A percentile compares a stretch with the other conserved stretches of the same genome.
phyloP scores from a whole-genome alignment of 169 alveolate genomes.

The Theileria luwenshuni region DNA sequence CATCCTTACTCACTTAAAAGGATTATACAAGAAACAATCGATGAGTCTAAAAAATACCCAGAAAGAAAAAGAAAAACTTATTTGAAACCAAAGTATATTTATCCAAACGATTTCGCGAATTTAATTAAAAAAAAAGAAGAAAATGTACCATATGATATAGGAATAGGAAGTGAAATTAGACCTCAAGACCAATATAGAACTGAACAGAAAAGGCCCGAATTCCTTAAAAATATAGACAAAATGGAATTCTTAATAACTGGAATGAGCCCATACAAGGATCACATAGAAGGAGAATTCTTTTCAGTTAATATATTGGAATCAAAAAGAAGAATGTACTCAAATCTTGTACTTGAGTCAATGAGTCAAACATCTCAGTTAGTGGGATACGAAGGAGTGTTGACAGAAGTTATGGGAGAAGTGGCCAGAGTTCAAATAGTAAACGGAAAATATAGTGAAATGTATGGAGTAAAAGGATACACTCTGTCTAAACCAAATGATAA shows the following conservation, averaged over 20 bases:
- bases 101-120: slow-evolving; percentile 38
- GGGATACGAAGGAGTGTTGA: slow-evolving; percentile 45
- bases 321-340: slow-evolving; percentile 52
- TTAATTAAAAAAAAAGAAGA: slow-evolving; percentile 26
- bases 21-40: slow-evolving; percentile 35
- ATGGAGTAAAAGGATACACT: slow-evolving; percentile 57
- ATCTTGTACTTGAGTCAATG: slow-evolving; percentile 41
- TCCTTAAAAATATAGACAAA: slow-evolving; percentile 43
- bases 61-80: slow-evolving; percentile 41
- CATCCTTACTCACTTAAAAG: slow-evolving; percentile 13
- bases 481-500: slow-evolving; percentile 34
- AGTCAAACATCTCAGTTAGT: slow-evolving; percentile 18
- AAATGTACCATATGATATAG: slow-evolving; percentile 25
- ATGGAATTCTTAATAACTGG: slow-evolving; percentile 64
- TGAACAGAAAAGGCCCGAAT: slow-evolving; percentile 27
- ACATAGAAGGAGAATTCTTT: slow-evolving; percentile 50
- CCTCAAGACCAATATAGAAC: slow-evolving; percentile 32
- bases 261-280: slow-evolving; percentile 22
- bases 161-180: slow-evolving; percentile 58
- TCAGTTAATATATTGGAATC: slow-evolving; percentile 51
- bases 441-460: slow-evolving; percentile 27
- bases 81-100: slow-evolving; percentile 33
- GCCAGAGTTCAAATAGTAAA: slow-evolving; percentile 25
- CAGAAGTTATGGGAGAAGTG: slow-evolving; percentile 39
- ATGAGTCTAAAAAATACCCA: slow-evolving; percentile 29